phyloP scores from a whole-genome alignment of 192 early-diverging fungal species.

The Podila horticola region DNA sequence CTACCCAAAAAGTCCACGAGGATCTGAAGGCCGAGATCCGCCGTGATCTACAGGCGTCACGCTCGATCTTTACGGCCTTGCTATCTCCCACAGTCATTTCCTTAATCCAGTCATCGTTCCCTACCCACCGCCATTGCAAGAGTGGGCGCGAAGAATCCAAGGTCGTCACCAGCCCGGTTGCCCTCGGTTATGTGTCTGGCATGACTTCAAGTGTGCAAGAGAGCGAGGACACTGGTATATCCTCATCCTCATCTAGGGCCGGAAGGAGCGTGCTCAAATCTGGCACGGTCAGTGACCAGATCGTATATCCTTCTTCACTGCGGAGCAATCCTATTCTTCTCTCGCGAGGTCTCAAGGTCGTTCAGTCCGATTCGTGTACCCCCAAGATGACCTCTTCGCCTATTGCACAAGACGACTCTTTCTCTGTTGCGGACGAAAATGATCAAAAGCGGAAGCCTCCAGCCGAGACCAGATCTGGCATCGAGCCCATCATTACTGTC shows the following conservation, averaged over 20 bases:
- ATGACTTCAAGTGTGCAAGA: background rate
- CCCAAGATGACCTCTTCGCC: background rate
- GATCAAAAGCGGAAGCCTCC: background rate
- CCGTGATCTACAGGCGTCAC: background rate
- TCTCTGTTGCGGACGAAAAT: background rate
- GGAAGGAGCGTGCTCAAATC: background rate
- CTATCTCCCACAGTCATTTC: background rate
- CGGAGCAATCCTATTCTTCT: background rate
- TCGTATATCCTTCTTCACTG: background rate
- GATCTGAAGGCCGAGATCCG: background rate
- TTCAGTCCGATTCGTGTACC: background rate
- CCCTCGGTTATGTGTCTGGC: background rate
- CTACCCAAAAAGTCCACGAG: background rate
- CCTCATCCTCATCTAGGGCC: background rate
- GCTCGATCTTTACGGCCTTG: background rate
- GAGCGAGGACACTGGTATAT: background rate
- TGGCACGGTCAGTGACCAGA: background rate
- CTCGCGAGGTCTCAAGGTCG: background rate
- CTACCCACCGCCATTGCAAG: background rate
- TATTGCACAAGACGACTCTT: background rate
- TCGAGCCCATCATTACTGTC: background rate
- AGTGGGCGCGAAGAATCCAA: background rate
- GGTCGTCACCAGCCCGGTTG: background rate
- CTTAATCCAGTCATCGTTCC: constrained; percentile 1
- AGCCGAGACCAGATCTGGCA: background rate